These are phyloP conservation scores for Pharnaceum exiguum DNA, from an alignment of 148 eudicot genomes.

Conservation along the genomic window DNA sequence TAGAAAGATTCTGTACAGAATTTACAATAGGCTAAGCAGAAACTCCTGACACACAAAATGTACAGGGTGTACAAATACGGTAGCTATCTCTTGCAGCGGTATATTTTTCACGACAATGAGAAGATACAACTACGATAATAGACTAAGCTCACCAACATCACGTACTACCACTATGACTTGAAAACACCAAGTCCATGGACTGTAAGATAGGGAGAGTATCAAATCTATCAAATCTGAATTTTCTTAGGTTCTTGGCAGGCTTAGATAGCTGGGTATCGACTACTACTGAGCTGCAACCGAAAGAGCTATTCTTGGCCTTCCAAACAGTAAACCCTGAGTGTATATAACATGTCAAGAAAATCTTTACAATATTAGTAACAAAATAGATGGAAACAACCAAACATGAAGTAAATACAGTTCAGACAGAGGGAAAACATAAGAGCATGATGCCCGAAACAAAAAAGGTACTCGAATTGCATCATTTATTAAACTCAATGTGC, in stretches of 20 bases:
- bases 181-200: slow-evolving; percentile 57
- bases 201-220: slow-evolving; percentile 46
- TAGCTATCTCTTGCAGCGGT: slow-evolving; percentile 11
- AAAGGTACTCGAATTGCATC: background rate
- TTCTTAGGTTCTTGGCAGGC: slow-evolving; percentile 54
- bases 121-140: too few species aligned
- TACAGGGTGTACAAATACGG: slow-evolving; percentile 17
- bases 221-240: slow-evolving; percentile 65
- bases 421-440: too few species aligned
- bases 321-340: slow-evolving; percentile 61
- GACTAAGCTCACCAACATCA: background rate
- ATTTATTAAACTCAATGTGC: background rate
- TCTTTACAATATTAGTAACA: background rate
- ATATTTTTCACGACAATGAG: slow-evolving; percentile 1
- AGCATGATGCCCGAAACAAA: too few species aligned
- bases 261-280: slow-evolving; percentile 48
- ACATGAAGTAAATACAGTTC: background rate
- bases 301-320: slow-evolving; percentile 72
- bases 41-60: slow-evolving; percentile 29
- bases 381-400: background rate
- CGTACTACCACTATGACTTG: slow-evolving; percentile 13
- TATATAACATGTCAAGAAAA: background rate
- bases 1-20: slow-evolving; percentile 13
- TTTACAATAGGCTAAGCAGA: slow-evolving; percentile 18
- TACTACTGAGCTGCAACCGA: slow-evolving; percentile 50